Conservation (phyloP, 257 asterid species). For the Plantago major region DNA sequence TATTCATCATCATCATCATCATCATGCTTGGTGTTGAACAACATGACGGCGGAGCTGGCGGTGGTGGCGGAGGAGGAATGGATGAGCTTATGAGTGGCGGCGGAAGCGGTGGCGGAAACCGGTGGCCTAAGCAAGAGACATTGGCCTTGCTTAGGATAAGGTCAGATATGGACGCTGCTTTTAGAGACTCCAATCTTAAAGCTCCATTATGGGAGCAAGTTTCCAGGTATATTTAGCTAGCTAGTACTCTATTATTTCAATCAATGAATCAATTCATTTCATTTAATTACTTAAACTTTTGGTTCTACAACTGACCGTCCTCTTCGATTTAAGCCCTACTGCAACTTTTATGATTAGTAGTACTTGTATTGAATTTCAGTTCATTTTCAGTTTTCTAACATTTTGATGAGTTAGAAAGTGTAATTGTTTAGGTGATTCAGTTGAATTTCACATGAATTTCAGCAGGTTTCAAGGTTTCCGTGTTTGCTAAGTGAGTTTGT, state of each 20-base stretch:
- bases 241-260: neutral
- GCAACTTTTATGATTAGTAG: no score
- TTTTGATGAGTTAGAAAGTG: no score
- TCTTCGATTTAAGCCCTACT: no score
- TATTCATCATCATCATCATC: neutral
- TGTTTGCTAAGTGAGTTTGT: no score
- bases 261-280: neutral
- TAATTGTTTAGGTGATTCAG: no score
- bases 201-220: constrained; percentile 15
- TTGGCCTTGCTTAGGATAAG: constrained; percentile 9
- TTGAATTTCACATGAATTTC: no score
- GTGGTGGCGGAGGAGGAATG: neutral
- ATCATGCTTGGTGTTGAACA: neutral
- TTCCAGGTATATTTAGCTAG: constrained; percentile 3
- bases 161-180: constrained; percentile 9
- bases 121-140: constrained; percentile 13
- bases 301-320: no score
- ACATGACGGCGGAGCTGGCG: neutral
- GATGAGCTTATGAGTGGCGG: neutral
- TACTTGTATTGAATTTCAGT: no score
- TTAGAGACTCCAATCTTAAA: constrained; percentile 11
- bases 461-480: no score
- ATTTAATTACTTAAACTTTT: no score
- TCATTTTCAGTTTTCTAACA: neutral
- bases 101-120: neutral